phyloP scores from a whole-genome alignment of 176 grass and related monocot species.

The Rhynchospora breviuscula region DNA sequence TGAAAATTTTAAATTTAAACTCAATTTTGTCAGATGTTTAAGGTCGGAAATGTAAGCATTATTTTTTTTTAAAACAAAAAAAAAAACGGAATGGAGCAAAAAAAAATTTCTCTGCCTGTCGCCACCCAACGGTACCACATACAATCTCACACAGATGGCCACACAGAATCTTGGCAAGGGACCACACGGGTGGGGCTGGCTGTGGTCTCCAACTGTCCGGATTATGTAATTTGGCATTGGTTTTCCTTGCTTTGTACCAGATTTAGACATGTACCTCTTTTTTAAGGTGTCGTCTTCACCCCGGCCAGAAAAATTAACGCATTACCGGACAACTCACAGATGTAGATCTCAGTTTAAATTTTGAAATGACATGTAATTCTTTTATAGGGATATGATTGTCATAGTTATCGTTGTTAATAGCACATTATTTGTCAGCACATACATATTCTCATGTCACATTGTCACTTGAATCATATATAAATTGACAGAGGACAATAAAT shows the following conservation, averaged over 20 bases:
- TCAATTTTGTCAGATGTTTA: too few species aligned
- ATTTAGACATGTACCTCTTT: neutral
- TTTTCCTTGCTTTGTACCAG: neutral
- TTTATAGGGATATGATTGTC: neutral
- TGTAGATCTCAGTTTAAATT: neutral
- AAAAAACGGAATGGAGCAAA: too few species aligned
- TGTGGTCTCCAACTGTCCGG: neutral
- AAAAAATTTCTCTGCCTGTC: too few species aligned
- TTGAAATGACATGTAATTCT: neutral
- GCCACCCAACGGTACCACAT: neutral
- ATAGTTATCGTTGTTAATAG: too few species aligned
- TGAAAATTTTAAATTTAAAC: too few species aligned
- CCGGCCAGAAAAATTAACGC: neutral
- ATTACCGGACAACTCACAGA: neutral
- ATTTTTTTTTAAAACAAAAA: too few species aligned
- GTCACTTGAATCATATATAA: too few species aligned
- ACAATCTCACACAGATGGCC: neutral
- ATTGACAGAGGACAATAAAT: too few species aligned
- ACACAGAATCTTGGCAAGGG: neutral
- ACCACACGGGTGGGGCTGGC: neutral
- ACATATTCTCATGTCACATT: too few species aligned
- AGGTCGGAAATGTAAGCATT: too few species aligned
- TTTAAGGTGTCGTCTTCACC: neutral
- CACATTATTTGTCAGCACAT: too few species aligned
- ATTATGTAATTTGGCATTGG: neutral